Evolutionary conservation across 306 rosid species (phyloP), one percentile per base, ranked within the genome.

Genomic region (Castanea crenata): DNA sequence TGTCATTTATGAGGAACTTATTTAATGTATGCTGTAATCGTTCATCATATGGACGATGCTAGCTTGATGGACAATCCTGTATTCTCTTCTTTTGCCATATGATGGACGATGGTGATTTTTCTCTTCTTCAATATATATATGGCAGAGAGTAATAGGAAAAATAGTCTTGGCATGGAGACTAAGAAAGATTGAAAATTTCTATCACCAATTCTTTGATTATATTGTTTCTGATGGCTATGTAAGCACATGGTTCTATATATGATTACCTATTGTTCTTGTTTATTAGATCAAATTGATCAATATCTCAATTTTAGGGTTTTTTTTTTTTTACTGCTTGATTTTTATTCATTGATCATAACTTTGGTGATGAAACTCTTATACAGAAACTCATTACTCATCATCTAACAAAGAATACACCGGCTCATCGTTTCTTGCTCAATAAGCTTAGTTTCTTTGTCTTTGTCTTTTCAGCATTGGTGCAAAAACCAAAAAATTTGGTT

Each of bases 61-160:
- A 0, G 0, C 0, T 38, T 7, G 11, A 21, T 38, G 0, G 46
- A 38, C 0, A 0, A 38, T 38, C 0, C 0, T 38, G 10, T 38
- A 38, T 38, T 38, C 10, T 38, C 10, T 38, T 7, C 2, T 38
- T 38, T 38, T 38, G 2, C 3, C 10, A 1, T 1, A 38, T 38
- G 44, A 38, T 7, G 44, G 44, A 38, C 10, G 0, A 7, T 38
- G 44, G 0, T 38, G 3, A 38, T 38, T 38, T 38, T 38, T 38
- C 46, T 38, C 46, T 10, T 38, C 11, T 38, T 38, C 10, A 38
- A 0, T 38, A 38, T 38, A 38, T 7, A 38, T 63, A 5, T 29
- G 69, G 41, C 0, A 0, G n/a, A 62, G 27, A 29, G n/a, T 57
- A 25, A 57, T 57, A 25, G 63, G 62, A n/a, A 56, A 6, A 56